These are phyloP conservation scores for Solanum tarapatanum DNA, from an alignment of 257 asterid genomes.

Conservation along the genomic window DNA sequence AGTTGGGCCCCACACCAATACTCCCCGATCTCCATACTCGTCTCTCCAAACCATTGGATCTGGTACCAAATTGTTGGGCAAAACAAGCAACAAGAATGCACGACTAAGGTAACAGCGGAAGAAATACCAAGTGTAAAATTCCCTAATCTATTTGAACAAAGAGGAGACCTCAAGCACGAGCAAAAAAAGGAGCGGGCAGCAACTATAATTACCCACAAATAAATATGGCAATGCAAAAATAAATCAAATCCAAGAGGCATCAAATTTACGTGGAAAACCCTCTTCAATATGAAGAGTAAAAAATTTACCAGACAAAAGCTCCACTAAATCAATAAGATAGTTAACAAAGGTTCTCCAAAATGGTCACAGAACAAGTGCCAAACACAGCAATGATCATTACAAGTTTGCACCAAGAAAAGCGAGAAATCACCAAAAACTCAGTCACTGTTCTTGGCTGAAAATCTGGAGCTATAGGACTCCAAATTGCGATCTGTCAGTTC, in stretches of 20 bases:
- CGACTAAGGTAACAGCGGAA: background rate
- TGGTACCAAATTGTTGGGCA: background rate
- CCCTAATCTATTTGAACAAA: background rate
- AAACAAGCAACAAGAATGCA: background rate
- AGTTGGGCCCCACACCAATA: background rate
- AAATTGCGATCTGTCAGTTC: background rate
- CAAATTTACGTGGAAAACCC: background rate
- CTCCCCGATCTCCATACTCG: background rate
- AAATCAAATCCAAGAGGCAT: background rate
- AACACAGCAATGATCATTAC: background rate
- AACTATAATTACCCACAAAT: background rate
- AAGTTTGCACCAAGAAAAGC: background rate
- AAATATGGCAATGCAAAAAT: background rate
- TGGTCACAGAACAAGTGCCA: background rate
- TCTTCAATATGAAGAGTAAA: background rate
- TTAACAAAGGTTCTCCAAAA: background rate
- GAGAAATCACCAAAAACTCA: background rate
- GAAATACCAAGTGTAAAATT: background rate
- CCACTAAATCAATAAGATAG: background rate
- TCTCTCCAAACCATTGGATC: background rate
- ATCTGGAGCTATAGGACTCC: background rate
- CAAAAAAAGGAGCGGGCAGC: background rate
- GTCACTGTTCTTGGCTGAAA: background rate
- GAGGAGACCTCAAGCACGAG: background rate
- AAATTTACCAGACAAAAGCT: background rate